Evolutionary conservation across 371 early-diverging fungal species (phyloP).

Genomic region (Rhizopus microsporus): DNA sequence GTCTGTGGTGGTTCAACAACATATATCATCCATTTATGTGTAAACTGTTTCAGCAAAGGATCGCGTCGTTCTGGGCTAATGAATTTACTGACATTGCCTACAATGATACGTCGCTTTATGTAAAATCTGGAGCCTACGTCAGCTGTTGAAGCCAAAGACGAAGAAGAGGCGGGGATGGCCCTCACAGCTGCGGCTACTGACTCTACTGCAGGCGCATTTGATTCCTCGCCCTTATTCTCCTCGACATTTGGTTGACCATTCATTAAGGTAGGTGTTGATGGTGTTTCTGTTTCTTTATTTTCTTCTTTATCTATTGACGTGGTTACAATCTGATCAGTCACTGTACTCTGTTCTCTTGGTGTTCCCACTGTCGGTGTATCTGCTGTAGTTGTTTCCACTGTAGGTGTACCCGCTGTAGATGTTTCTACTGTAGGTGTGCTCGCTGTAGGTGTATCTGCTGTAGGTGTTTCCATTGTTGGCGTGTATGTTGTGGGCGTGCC

Average conservation of each 20-base stretch:
- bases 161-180: slow-evolving; percentile 1
- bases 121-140: slow-evolving; percentile 84
- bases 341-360: neutral
- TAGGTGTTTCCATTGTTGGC: neutral
- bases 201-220: slow-evolving; percentile 21
- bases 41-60: slow-evolving; percentile 58
- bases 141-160: slow-evolving; percentile 16
- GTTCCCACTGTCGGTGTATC: neutral
- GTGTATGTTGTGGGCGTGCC: neutral
- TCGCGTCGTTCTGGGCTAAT: slow-evolving; percentile 69
- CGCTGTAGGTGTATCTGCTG: neutral
- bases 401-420: neutral
- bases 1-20: slow-evolving; percentile 63
- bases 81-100: slow-evolving; percentile 87
- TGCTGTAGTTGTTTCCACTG: neutral
- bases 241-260: too few relatives aligned
- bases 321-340: neutral
- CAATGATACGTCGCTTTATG: slow-evolving; percentile 72
- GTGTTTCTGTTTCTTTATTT: neutral
- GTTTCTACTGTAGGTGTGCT: too few relatives aligned
- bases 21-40: slow-evolving; percentile 93
- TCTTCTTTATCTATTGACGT: neutral
- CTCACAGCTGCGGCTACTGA: slow-evolving; percentile 35
- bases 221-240: neutral
- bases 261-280: too few relatives aligned